These are phyloP conservation scores for Furcasterigmium furcatum DNA, from an alignment of 2,329 filamentous ascomycete genomes.

Conservation along the genomic window DNA sequence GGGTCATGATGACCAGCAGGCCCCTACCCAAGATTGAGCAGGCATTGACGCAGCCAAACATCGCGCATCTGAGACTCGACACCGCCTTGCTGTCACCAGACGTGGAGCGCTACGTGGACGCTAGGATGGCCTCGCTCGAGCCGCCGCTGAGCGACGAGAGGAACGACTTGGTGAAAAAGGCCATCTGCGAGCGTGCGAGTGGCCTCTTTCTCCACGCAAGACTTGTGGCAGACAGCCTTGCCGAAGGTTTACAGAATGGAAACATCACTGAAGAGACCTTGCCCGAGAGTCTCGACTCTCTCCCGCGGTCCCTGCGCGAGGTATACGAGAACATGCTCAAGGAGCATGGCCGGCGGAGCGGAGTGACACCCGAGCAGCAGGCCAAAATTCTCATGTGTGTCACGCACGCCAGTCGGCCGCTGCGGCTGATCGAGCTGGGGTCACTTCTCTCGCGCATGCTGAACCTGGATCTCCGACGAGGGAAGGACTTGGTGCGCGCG, in stretches of 20 bases:
- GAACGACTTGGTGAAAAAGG: background rate
- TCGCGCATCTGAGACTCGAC: background rate
- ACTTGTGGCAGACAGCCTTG: constrained; percentile 15
- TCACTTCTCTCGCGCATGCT: background rate
- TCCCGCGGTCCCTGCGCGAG: constrained; percentile 2
- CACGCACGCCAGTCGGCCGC: constrained; percentile 35
- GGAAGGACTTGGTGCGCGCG: constrained; percentile 32
- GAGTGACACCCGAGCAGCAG: constrained; percentile 27
- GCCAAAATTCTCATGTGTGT: constrained; percentile 33
- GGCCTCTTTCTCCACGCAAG: constrained; percentile 42
- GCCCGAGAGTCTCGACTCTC: constrained; percentile 8
- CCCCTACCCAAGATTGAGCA: background rate
- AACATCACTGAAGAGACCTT: constrained; percentile 5
- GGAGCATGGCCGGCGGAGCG: constrained; percentile 29
- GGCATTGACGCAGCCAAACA: background rate
- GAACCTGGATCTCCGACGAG: constrained; percentile 15
- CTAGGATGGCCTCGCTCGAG: background rate
- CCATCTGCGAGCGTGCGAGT: constrained; percentile 23
- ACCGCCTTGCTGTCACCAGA: background rate
- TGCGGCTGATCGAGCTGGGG: constrained; percentile 38
- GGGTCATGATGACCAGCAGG: background rate
- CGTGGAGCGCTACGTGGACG: background rate
- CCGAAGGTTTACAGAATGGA: constrained; percentile 1
- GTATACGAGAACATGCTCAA: constrained; percentile 36
- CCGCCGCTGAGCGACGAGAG: background rate